Conservation (phyloP, 371 early-diverging fungal genomes). For the Syncephalastrum contaminatum region DNA sequence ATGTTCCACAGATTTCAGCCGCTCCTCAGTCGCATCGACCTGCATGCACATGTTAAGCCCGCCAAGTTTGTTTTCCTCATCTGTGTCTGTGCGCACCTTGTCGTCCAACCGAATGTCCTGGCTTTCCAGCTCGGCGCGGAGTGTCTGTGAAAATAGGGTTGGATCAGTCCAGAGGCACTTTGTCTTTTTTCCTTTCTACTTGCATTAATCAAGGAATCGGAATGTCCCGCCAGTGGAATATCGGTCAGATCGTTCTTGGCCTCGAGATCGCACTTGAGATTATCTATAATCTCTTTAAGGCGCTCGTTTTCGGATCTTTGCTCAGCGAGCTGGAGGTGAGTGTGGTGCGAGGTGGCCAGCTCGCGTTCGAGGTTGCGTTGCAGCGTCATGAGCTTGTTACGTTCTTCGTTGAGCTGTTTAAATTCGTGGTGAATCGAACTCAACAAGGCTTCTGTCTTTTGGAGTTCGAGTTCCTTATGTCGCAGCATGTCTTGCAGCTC, state of each 20-base stretch:
- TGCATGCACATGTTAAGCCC: constrained; percentile 5
- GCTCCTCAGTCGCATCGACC: constrained; percentile 16
- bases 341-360: constrained; percentile 36
- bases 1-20: constrained; percentile 31
- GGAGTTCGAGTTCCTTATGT: constrained; percentile 43
- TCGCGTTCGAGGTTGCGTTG: constrained; percentile 43
- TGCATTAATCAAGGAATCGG: constrained; percentile 9
- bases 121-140: constrained; percentile 28
- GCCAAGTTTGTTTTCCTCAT: constrained; percentile 1
- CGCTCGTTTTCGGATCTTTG: constrained; percentile 51
- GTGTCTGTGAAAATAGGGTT: constrained; percentile 18
- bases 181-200: neutral
- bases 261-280: constrained; percentile 44
- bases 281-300: constrained; percentile 50
- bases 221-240: too few relatives aligned
- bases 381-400: constrained; percentile 35
- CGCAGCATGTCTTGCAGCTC: constrained; percentile 44
- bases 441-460: constrained; percentile 35
- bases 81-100: neutral
- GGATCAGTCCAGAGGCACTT: neutral
- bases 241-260: constrained; percentile 20
- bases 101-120: constrained; percentile 11
- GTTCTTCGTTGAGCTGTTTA: constrained; percentile 35
- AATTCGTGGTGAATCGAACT: constrained; percentile 37
- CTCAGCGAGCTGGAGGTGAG: constrained; percentile 48